Percentiles rank a stretch among this genome's conserved stretches.
Evolutionary conservation across 495 filamentous ascomycete species (phyloP).

Genomic region (Immersiella caudata): DNA sequence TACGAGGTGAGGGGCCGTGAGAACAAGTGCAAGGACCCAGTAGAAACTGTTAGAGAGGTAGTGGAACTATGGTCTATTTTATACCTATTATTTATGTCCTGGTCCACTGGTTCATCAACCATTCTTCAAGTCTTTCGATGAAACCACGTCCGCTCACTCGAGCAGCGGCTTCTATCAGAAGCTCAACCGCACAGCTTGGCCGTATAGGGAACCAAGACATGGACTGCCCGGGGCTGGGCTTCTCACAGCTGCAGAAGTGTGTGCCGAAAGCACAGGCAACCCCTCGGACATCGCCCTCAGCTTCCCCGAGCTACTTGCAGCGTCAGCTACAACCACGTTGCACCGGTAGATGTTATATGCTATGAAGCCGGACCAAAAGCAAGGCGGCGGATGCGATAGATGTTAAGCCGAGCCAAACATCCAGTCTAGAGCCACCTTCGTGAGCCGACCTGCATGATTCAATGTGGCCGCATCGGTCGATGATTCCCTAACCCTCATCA

Average conservation of each 20-base stretch:
- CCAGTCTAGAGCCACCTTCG: too few relatives aligned
- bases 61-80: conserved; percentile 10
- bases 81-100: conserved; percentile 8
- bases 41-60: conserved; percentile 6
- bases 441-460: too few relatives aligned
- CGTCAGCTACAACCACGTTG: not conserved
- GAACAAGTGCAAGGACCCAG: conserved; percentile 12
- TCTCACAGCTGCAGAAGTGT: not conserved
- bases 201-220: conserved; percentile 10
- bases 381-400: too few relatives aligned
- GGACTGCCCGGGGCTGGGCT: conserved; percentile 2
- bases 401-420: too few relatives aligned
- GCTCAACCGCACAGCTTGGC: conserved; percentile 5
- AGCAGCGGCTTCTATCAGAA: conserved; percentile 3
- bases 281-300: too few relatives aligned
- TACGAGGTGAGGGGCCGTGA: conserved; percentile 8
- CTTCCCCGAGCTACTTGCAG: not conserved
- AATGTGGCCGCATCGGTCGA: too few relatives aligned
- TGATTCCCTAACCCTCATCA: too few relatives aligned
- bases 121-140: conserved; percentile 13
- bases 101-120: conserved; percentile 2
- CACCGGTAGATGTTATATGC: too few relatives aligned
- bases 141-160: conserved; percentile 13
- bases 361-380: too few relatives aligned
- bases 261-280: too few relatives aligned